Base-by-base conservation (phyloP, 495 filamentous ascomycete species). In the Cairneyella variabilis region DNA sequence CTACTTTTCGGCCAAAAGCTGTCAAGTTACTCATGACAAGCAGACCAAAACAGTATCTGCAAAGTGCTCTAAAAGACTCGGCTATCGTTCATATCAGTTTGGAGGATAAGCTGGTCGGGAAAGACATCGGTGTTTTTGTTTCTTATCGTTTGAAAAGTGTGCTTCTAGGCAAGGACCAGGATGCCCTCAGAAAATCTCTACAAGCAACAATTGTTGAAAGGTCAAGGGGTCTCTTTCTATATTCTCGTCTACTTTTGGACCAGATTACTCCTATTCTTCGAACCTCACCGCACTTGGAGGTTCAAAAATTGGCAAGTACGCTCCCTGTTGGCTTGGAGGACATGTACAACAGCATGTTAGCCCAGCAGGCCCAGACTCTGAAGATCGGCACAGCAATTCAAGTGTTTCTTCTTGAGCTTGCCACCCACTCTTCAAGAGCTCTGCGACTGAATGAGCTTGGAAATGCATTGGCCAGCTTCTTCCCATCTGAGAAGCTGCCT, bases 391-490 rank as follows among this genome's bases (percentile, higher is more conserved):
- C 28, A 18, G 12, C 32, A 9, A 30, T 53, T n/a, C 55, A 57
- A 48, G 20, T 53, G 8, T 43, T 42, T 25, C 39, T 57, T 27
- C 42, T 57, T 12, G 37, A 48, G 23, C 42, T 49, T 9, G 48
- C 46, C 14, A 82, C 75, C 0, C 77, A 79, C 54, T 65, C 76
- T 1, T 70, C 65, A 18, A 69, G 76, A 2, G 73, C 76, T 0
- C 66, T 82, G 6, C 73, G 76, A 43, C 61, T 79, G 20, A 61
- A 76, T 3, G 78, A 82, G 48, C 37, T 78, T 38, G 71, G 76
- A 16, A 67, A 64, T 12, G 44, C 59, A 20, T 56, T 66, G 23
- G 55, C 39, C 48, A 54, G 60, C 21, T 8, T 34, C 1, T 42
- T 47, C 40, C 39, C 32, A n/a, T 7, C 8, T 16, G 34, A 34